Evolutionary conservation across 2,329 filamentous ascomycete genomes (phyloP), one percentile per base, ranked within the genome.

Genomic region (Dactylonectria estremocensis): DNA sequence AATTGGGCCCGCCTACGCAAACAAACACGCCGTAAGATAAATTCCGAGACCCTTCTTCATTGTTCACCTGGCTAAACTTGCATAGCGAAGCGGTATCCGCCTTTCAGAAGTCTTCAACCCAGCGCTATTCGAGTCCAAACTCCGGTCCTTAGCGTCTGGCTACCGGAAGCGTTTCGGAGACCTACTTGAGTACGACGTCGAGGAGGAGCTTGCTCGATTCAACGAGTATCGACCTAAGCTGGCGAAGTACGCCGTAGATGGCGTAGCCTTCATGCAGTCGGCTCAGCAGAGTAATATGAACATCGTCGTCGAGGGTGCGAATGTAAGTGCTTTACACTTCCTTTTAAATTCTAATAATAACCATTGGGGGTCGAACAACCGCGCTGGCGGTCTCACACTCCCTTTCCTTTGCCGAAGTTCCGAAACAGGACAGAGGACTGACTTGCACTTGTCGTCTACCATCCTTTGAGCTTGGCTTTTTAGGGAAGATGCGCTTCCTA

Each of bases 91-190:
- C 70, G 91, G 91, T 55, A 84, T 94, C 63, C 85, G 88, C 55
- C 80, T 94, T 54, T 84, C 86, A 66, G 91, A 93, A 65, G 84
- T 93, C 69, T 93, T 93, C 76, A 84, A 91, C 76, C 86, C 90
- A 78, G 82, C 86, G 49, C 76, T 85, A 9, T 93, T 94, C 73
- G 91, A 93, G 80, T 77, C 80, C 48, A 91, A 91, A 79, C 80
- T 93, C 60, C 85, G 90, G 49, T 81, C 84, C 16, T 80, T 94
- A 57, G 90, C 87, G 16, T 73, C 80, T 7, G 88, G 88, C n/a
- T 92, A 88, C 81, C 86, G 89, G 83, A 90, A 91, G 81, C 84
- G 90, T 53, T 93, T 90, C 74, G 91, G 91, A 5, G 55, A 67
- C 14, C 60, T 64, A 3, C 18, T 67, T 7, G 45, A 64, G 14